These are phyloP conservation scores for Boletus rubroflammeus DNA, from an alignment of 768 basidiomycete genomes.

Conservation along the genomic window DNA sequence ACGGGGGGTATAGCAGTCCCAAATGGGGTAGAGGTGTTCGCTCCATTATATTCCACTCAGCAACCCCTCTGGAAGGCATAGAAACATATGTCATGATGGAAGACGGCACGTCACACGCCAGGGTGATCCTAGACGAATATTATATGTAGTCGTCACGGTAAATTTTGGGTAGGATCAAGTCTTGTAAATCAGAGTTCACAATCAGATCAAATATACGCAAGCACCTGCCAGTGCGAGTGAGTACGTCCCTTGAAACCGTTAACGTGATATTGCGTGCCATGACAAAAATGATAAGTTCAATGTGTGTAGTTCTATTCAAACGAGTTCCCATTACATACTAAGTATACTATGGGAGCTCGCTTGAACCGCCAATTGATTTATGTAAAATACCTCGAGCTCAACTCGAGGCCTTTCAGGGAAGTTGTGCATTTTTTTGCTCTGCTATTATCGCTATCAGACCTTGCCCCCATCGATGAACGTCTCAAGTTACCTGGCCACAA, in stretches of 20 bases:
- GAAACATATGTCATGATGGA: constrained; percentile 67
- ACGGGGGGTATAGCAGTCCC: constrained; percentile 52
- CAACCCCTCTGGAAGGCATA: constrained; percentile 42
- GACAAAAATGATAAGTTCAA: not conserved
- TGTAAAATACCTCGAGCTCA: not conserved
- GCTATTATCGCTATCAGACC: not conserved
- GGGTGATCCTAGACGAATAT: constrained; percentile 44
- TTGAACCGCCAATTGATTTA: not conserved
- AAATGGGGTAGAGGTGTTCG: constrained; percentile 67
- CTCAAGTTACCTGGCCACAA: not conserved
- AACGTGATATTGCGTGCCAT: not conserved
- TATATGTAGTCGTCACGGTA: constrained; percentile 31
- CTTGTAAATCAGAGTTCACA: not conserved
- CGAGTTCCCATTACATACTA: too few species aligned
- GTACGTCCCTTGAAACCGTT: not conserved
- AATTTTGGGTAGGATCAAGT: not conserved
- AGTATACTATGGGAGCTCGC: too few species aligned
- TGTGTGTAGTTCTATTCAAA: not conserved
- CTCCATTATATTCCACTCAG: constrained; percentile 54
- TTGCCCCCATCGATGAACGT: not conserved
- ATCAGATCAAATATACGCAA: not conserved
- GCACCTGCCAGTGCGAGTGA: not conserved
- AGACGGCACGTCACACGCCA: constrained; percentile 53
- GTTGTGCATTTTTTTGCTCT: not conserved
- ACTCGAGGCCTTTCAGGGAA: not conserved